A percentile compares a stretch with the other conserved stretches of the same genome.
These are phyloP conservation scores for Cryomyces minteri DNA, from an alignment of 495 filamentous ascomycete species.

Conservation along the genomic window DNA sequence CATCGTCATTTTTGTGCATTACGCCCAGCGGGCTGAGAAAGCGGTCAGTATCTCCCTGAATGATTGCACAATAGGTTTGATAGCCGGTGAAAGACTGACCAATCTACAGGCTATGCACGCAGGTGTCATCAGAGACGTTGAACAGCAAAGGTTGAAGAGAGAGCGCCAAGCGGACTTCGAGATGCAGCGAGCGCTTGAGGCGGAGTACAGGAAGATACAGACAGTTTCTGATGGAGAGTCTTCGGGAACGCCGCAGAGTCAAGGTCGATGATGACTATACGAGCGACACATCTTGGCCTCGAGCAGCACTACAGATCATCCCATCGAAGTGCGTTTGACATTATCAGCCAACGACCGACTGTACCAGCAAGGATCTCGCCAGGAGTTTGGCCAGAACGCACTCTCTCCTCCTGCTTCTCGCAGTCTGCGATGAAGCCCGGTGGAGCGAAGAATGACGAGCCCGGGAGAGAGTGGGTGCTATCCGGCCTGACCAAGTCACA, in stretches of 20 bases:
- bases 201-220: slow-evolving; percentile 82
- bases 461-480: too few relatives aligned
- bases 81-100: not conserved
- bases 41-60: slow-evolving; percentile 33
- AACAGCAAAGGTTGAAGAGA: slow-evolving; percentile 75
- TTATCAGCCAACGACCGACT: too few relatives aligned
- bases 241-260: too few relatives aligned
- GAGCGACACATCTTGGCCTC: too few relatives aligned
- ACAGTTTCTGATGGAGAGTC: slow-evolving; percentile 28
- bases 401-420: too few relatives aligned
- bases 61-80: not conserved
- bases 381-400: too few relatives aligned
- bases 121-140: slow-evolving; percentile 86
- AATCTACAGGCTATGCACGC: slow-evolving; percentile 71
- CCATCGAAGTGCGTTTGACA: too few relatives aligned
- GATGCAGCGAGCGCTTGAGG: slow-evolving; percentile 66
- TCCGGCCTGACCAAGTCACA: slow-evolving; percentile 20
- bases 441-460: too few relatives aligned
- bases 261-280: too few relatives aligned
- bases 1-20: slow-evolving; percentile 78
- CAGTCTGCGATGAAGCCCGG: too few relatives aligned
- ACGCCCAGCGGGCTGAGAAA: slow-evolving; percentile 70
- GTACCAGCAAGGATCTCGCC: too few relatives aligned
- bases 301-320: too few relatives aligned
- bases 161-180: slow-evolving; percentile 80